A percentile compares a stretch with the other conserved stretches of the same genome.
Conservation (phyloP, 177 flowering plant species). For the Vitis hybrid region DNA sequence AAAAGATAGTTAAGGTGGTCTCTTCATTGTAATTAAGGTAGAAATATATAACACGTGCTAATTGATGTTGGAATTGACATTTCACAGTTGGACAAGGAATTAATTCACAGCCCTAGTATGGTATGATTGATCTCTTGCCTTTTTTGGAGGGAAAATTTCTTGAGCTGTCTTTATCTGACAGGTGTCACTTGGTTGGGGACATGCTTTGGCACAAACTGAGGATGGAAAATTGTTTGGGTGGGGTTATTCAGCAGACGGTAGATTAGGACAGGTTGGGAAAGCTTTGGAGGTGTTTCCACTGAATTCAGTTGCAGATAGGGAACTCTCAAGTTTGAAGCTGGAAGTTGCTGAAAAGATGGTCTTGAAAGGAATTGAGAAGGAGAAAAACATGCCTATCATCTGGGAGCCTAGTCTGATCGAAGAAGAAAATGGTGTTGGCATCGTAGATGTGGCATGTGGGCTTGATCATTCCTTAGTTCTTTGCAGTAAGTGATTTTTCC, state of each 20-base stretch:
- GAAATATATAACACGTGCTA: constrained; percentile 4
- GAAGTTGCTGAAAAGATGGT: constrained; percentile 71
- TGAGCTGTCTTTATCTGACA: constrained; percentile 18
- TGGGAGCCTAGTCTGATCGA: constrained; percentile 74
- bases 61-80: background rate
- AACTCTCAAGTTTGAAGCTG: constrained; percentile 20
- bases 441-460: constrained; percentile 81
- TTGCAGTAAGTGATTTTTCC: constrained; percentile 46
- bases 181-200: constrained; percentile 97
- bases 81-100: background rate
- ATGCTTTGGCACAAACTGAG: constrained; percentile 65
- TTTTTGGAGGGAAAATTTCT: background rate
- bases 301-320: constrained; percentile 20
- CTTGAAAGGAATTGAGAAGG: constrained; percentile 65
- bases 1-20: constrained; percentile 74
- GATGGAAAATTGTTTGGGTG: constrained; percentile 88
- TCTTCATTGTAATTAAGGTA: constrained; percentile 21
- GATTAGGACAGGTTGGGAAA: constrained; percentile 65
- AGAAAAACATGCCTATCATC: constrained; percentile 77
- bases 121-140: background rate
- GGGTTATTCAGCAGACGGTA: constrained; percentile 92
- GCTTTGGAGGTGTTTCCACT: constrained; percentile 33
- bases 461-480: constrained; percentile 87
- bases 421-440: constrained; percentile 49
- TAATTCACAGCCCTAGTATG: background rate